phyloP scores from a whole-genome alignment of 129 eudicot genomes.

The Saposhnikovia divaricata region DNA sequence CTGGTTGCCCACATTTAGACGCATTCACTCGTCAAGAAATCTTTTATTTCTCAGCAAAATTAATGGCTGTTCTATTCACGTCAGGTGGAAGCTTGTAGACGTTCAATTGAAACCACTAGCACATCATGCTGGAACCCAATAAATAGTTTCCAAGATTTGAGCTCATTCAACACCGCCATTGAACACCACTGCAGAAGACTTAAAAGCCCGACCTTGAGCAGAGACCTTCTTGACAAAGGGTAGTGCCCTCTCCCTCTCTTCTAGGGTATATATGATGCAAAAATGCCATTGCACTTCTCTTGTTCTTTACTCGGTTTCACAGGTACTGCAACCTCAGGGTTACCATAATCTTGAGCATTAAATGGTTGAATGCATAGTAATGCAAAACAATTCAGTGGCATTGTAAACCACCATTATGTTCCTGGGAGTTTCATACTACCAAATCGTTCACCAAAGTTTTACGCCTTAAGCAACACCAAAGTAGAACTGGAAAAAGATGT shows the following conservation, averaged over 20 bases:
- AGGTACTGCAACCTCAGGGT: constrained; percentile 2
- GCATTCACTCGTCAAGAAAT: constrained; percentile 58
- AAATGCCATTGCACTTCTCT: constrained; percentile 55
- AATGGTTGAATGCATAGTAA: constrained; percentile 8
- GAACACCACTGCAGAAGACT: constrained; percentile 32
- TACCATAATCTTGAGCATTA: constrained; percentile 28
- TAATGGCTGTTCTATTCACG: constrained; percentile 52
- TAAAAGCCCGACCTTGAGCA: constrained; percentile 76
- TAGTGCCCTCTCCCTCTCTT: constrained; percentile 45
- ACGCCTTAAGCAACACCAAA: too few species aligned
- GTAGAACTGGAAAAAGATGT: constrained; percentile 1
- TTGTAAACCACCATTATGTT: neutral
- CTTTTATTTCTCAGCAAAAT: constrained; percentile 76
- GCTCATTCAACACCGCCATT: constrained; percentile 46
- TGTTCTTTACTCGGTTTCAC: constrained; percentile 32
- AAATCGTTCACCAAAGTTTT: too few species aligned
- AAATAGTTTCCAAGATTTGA: constrained; percentile 59
- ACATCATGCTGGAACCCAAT: constrained; percentile 56
- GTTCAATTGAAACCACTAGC: constrained; percentile 54
- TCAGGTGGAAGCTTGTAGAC: constrained; percentile 89
- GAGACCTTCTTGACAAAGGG: constrained; percentile 59
- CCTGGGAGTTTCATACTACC: constrained; percentile 21
- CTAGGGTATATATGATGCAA: constrained; percentile 40
- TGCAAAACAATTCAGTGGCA: constrained; percentile 18
- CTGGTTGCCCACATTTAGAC: constrained; percentile 59